Percentiles rank a stretch among this genome's conserved stretches.
Evolutionary conservation across 169 alveolate genomes (phyloP).

Genomic region (Babesia caballi): DNA sequence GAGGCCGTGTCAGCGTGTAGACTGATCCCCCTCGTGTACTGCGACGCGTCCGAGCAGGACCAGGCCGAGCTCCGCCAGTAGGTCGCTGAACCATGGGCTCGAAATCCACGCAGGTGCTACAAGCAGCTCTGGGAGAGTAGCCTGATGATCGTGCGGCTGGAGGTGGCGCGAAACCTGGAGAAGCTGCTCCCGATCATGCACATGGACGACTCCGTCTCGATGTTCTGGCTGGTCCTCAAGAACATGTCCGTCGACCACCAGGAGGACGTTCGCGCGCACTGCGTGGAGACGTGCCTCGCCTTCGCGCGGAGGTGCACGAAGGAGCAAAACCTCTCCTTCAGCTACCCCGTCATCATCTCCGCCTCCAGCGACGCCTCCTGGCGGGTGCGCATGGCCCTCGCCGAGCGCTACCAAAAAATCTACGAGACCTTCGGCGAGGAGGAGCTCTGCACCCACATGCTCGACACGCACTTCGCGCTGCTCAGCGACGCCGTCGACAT

Average conservation of each 20-base stretch:
- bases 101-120: no score
- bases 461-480: constrained; percentile 33
- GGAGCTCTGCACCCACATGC: constrained; percentile 20
- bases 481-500: constrained; percentile 38
- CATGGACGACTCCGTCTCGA: constrained; percentile 60
- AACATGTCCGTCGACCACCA: constrained; percentile 63
- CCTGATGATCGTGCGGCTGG: constrained; percentile 41
- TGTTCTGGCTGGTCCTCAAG: constrained; percentile 69
- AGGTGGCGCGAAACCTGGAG: constrained; percentile 55
- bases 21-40: constrained; percentile 44
- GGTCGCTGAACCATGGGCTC: no score
- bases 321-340: constrained; percentile 55
- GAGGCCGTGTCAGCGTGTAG: constrained; percentile 54
- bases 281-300: constrained; percentile 55
- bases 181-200: constrained; percentile 26
- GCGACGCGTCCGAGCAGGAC: constrained; percentile 49
- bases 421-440: constrained; percentile 47
- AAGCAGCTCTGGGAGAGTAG: constrained; percentile 59
- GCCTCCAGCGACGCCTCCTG: constrained; percentile 63
- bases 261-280: constrained; percentile 47
- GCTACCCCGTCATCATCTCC: constrained; percentile 45
- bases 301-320: constrained; percentile 58
- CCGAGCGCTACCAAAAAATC: constrained; percentile 19
- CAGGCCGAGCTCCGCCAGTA: constrained; percentile 46
- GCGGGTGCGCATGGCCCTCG: constrained; percentile 54